Conservation (phyloP, 2,329 filamentous ascomycete species). For the Amphichorda felina region DNA sequence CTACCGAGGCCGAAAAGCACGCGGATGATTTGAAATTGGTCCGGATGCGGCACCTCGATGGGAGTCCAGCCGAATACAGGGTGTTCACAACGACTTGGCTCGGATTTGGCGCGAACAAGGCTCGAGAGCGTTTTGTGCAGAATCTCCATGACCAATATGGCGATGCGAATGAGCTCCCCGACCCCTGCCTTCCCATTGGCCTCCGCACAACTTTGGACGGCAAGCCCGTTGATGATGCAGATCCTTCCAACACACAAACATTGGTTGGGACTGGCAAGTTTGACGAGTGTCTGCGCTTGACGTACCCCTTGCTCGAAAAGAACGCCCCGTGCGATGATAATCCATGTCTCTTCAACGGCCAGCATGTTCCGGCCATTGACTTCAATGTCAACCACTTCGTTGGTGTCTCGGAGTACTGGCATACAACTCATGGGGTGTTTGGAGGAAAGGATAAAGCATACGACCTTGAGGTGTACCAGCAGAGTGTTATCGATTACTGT, state of each 20-base stretch:
- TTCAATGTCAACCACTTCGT: slow-evolving; percentile 97
- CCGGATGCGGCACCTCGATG: slow-evolving; percentile 73
- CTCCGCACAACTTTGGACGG: slow-evolving; percentile 46
- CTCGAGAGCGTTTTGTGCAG: slow-evolving; percentile 74
- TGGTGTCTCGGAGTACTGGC: slow-evolving; percentile 97
- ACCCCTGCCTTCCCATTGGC: slow-evolving; percentile 80
- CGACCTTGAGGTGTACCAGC: slow-evolving; percentile 81
- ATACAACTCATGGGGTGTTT: slow-evolving; percentile 93
- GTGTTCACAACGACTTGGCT: slow-evolving; percentile 97
- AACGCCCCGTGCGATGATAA: slow-evolving; percentile 71
- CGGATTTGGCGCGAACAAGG: slow-evolving; percentile 93
- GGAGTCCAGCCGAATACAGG: slow-evolving; percentile 64
- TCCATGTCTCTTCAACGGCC: slow-evolving; percentile 82
- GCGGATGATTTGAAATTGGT: slow-evolving; percentile 80
- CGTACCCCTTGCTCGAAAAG: slow-evolving; percentile 80
- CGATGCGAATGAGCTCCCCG: slow-evolving; percentile 58
- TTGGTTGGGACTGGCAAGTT: slow-evolving; percentile 81
- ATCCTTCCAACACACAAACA: slow-evolving; percentile 18
- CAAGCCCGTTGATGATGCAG: neutral
- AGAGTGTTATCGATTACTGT: slow-evolving; percentile 76
- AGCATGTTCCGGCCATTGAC: slow-evolving; percentile 90
- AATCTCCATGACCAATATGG: slow-evolving; percentile 56
- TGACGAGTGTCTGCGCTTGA: slow-evolving; percentile 68
- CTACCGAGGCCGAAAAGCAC: slow-evolving; percentile 81
- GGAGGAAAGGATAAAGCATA: slow-evolving; percentile 70